Conservation (phyloP, 371 early-diverging fungal genomes). For the Synchytrium microbalum region DNA sequence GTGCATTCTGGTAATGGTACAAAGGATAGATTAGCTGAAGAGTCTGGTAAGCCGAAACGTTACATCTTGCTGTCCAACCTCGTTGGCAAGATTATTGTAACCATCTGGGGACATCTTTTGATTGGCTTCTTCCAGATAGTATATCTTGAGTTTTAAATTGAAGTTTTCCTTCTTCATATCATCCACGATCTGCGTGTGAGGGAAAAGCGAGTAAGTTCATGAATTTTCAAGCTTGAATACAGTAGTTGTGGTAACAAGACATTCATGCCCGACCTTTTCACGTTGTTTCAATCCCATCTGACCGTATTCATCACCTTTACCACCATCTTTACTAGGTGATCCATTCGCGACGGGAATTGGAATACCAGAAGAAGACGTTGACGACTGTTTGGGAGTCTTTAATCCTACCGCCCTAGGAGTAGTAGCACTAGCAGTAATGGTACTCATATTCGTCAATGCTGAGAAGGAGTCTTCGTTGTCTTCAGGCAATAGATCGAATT, state of each 20-base stretch:
- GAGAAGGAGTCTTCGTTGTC: constrained; percentile 1
- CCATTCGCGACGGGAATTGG: background rate
- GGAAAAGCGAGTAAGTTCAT: background rate
- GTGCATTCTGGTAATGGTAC: background rate
- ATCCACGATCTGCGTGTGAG: constrained; percentile 52
- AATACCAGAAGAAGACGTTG: background rate
- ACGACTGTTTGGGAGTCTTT: no score
- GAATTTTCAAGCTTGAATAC: background rate
- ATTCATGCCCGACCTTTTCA: constrained; percentile 54
- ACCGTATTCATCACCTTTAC: no score
- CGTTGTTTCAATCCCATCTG: constrained; percentile 50
- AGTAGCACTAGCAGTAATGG: no score
- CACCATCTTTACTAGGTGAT: background rate
- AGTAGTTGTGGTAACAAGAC: background rate
- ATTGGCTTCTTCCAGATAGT: constrained; percentile 54
- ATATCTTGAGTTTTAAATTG: constrained; percentile 57
- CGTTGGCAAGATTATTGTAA: constrained; percentile 43
- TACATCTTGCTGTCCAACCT: constrained; percentile 39
- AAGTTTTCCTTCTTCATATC: constrained; percentile 61
- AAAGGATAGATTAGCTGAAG: no score
- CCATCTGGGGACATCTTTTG: constrained; percentile 51
- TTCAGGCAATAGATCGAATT: constrained; percentile 1
- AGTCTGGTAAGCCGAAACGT: no score
- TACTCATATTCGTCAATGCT: no score
- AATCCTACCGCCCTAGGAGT: no score